Base-by-base conservation (phyloP, 2,329 filamentous ascomycete species). In the Tolypocladium sp. region DNA sequence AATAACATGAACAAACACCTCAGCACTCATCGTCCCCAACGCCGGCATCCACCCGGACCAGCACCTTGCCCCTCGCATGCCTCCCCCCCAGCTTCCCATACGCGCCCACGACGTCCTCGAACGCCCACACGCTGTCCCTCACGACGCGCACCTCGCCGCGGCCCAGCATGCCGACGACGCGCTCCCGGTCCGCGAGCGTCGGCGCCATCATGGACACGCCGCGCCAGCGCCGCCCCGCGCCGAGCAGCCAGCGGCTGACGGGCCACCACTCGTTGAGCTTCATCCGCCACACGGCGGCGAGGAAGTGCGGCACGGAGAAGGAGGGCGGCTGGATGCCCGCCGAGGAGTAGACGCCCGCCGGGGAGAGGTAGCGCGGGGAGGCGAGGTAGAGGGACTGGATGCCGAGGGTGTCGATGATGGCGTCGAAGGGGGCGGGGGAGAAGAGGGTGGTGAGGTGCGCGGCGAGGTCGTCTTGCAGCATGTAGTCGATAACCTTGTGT, bases 381-480 rank as follows among this genome's bases (percentile, higher is more conserved):
- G 75, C 60, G 10, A 64, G 59, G 64, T 77, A 83, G 25, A 83
- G 68, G 2, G 76, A 66, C 53, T 81, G 77, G 27, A 73, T 73
- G 15, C 81, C 81, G 5, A 78, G 72, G 52, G 76, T 78, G 63
- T 84, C 81, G 52, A 82, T 72, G 57, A 83, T 75, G 51, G 76
- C 64, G 64, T 82, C 73, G 52, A 77, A 74, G 0, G 70, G 61
- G n/a, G 62, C 38, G 27, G 62, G 41, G 4, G 62, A 66, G 64
- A 71, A 79, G 52, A 63, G 56, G 9, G 65, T 57, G 0, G 67
- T 64, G 10, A 81, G 67, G 38, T 73, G 62, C 0, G 66, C 62
- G 1, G 75, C 62, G 1, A 83, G 64, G 5, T 71, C 62, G 0
- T 67, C 61, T 59, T 77, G 70, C 8, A 69, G 65, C 5, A 65